Conservation (phyloP, 805 yeast species). For the Lipomyces orientalis region DNA sequence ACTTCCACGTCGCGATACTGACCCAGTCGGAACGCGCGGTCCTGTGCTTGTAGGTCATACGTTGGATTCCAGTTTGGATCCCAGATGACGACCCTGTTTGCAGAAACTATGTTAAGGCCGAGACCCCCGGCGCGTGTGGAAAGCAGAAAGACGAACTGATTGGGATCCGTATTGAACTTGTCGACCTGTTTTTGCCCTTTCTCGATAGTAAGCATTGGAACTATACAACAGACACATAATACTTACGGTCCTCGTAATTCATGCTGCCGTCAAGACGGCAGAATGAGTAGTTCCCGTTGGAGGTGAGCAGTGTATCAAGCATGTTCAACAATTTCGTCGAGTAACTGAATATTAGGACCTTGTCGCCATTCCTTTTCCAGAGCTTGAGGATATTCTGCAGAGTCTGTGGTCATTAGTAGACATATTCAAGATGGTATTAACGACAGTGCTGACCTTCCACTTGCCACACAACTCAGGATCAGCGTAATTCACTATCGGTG, state of each 20-base stretch:
- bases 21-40: slow-evolving; percentile 34
- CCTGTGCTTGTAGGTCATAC: slow-evolving; percentile 34
- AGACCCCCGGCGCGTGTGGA: slow-evolving; percentile 35
- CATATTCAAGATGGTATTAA: neutral
- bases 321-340: slow-evolving; percentile 27
- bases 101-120: slow-evolving; percentile 33
- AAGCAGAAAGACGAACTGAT: slow-evolving; percentile 23
- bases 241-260: slow-evolving; percentile 19
- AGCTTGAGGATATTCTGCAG: slow-evolving; percentile 15
- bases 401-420: slow-evolving; percentile 6
- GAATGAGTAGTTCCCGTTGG: slow-evolving; percentile 19
- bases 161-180: slow-evolving; percentile 23
- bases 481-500: slow-evolving; percentile 27
- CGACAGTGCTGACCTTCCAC: slow-evolving; percentile 18
- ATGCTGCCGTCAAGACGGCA: slow-evolving; percentile 28
- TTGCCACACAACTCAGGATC: slow-evolving; percentile 35
- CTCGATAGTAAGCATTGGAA: neutral
- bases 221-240: neutral
- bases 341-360: slow-evolving; percentile 32
- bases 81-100: slow-evolving; percentile 32
- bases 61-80: slow-evolving; percentile 37
- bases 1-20: slow-evolving; percentile 34
- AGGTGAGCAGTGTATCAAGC: slow-evolving; percentile 20
- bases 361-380: slow-evolving; percentile 25
- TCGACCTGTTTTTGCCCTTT: slow-evolving; percentile 28